phyloP scores from a whole-genome alignment of 1,284 basidiomycete genomes.

The Puccinia triticina region DNA sequence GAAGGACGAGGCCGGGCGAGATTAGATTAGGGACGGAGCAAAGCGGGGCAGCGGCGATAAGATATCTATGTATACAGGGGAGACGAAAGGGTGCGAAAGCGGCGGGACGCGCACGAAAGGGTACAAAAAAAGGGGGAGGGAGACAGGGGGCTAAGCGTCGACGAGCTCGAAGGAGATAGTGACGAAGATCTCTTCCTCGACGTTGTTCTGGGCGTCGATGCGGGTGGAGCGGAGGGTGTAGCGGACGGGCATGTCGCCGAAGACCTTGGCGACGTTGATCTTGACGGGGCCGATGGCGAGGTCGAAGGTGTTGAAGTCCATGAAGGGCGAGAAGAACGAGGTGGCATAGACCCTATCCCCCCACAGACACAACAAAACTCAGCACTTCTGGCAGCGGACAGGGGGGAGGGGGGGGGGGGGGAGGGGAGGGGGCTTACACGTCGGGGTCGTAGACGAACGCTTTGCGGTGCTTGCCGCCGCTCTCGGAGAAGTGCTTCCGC shows the following conservation, averaged over 20 bases:
- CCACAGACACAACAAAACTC: constrained; percentile 55
- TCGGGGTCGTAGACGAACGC: constrained; percentile 60
- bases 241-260: constrained; percentile 61
- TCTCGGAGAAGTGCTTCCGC: constrained; percentile 60
- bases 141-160: constrained; percentile 53
- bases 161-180: constrained; percentile 62
- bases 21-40: no score
- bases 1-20: no score
- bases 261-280: constrained; percentile 54
- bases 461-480: constrained; percentile 57
- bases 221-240: constrained; percentile 61
- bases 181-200: constrained; percentile 60
- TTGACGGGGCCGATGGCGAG: constrained; percentile 53
- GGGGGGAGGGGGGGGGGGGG: no score
- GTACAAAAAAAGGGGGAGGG: background rate
- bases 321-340: constrained; percentile 55
- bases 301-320: constrained; percentile 56
- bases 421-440: constrained; percentile 54
- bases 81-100: no score
- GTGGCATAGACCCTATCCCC: constrained; percentile 40
- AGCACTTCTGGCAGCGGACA: no score
- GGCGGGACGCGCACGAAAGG: no score
- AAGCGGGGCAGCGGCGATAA: no score
- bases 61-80: no score
- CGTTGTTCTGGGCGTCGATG: constrained; percentile 35